Evolutionary conservation across 2,329 filamentous ascomycete species (phyloP).

Genomic region (Fusarium sp.): DNA sequence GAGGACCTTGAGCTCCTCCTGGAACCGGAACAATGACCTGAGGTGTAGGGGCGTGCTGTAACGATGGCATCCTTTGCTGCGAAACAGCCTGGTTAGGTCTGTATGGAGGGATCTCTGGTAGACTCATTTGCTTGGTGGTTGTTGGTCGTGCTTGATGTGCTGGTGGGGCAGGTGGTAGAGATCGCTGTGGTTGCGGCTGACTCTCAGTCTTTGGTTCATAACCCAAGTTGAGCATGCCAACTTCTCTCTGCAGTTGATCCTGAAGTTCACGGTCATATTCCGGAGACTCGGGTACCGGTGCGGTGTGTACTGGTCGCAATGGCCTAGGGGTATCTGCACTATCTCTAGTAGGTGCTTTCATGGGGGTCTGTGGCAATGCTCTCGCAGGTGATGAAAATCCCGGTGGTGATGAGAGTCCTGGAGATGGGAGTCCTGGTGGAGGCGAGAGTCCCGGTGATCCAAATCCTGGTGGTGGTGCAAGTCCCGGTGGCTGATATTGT

Average conservation of each 20-base stretch:
- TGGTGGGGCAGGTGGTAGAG: conserved; percentile 49
- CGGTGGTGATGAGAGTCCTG: not conserved
- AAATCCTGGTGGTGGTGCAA: not conserved
- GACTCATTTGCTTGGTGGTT: conserved; percentile 57
- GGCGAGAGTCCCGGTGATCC: not conserved
- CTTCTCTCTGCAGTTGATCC: conserved; percentile 72
- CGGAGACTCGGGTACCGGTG: conserved; percentile 62
- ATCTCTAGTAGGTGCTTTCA: conserved; percentile 49
- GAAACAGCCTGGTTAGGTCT: conserved; percentile 54
- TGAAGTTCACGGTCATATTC: conserved; percentile 72
- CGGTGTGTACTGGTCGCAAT: conserved; percentile 61
- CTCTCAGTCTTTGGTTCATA: conserved; percentile 37
- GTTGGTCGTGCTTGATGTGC: conserved; percentile 53
- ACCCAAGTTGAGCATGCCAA: conserved; percentile 66
- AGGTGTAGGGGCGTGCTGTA: conserved; percentile 46
- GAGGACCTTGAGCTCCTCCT: conserved; percentile 38
- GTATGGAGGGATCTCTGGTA: conserved; percentile 69
- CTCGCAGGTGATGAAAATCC: conserved; percentile 64
- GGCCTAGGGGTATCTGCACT: conserved; percentile 61
- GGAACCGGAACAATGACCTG: conserved; percentile 34
- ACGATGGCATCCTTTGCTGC: conserved; percentile 46
- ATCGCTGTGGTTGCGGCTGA: conserved; percentile 29
- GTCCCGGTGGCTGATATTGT: conserved; percentile 26
- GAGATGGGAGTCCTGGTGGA: not conserved
- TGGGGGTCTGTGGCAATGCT: conserved; percentile 63